Evolutionary conservation across 352 stramenopile genomes (phyloP), one percentile per base, ranked within the genome.

Genomic region (Pythium sukuiense): DNA sequence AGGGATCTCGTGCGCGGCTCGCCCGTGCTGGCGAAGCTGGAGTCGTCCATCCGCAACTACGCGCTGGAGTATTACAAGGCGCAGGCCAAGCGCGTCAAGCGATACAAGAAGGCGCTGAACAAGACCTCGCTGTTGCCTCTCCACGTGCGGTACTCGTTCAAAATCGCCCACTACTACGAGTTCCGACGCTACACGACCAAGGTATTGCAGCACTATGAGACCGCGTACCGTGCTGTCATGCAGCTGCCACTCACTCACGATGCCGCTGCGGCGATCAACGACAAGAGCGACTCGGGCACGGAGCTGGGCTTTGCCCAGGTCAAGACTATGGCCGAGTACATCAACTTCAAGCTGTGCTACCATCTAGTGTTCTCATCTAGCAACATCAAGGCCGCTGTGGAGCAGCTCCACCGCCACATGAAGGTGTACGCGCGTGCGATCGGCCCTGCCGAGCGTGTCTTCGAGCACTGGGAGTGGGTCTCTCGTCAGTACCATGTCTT

Each of bases 141-240:
- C 24, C 79, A 88, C 29, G 82, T 85, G 12, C 77, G 88, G n/a
- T 77, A 92, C 49, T 89, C 81, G 61, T 96, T 96, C 67, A 96
- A 96, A 76, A 92, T 95, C 45, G 88, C 86, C 20, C 88, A 96
- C 60, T 96, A 92, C 61, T 95, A 95, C 57, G 88, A 96, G 70
- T 96, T 96, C 59, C 76, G 88, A 50, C 76, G 87, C 6, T 90
- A 92, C 59, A 95, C 85, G 49, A 92, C 81, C 55, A 96, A 96
- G 60, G 85, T 95, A 43, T 55, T 96, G 32, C 78, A 92, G 55
- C 79, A 96, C 62, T 96, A 96, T 55, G 88, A 95, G 65, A 76
- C 80, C 0, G 88, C 88, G 26, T 96, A 96, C 65, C 73, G 82
- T 2, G 75, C 84, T 0, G 72, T 92, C 32, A 63, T 88, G 20